These are phyloP conservation scores for Vitellaria paradoxa DNA, from an alignment of 179 eudicot genomes.

Conservation along the genomic window DNA sequence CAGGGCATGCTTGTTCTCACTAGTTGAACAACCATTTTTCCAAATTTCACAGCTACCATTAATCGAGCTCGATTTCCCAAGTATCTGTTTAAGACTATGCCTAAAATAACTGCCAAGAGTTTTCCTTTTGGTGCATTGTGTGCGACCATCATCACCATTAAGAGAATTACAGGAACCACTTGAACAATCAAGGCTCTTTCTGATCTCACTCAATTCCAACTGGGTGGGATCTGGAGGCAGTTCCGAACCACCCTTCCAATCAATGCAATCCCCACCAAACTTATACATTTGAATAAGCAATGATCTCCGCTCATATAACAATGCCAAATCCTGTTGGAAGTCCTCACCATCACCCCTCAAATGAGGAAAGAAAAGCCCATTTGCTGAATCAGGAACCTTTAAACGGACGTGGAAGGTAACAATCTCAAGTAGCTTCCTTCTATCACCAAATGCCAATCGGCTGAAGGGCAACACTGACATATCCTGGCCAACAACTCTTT, in stretches of 20 bases:
- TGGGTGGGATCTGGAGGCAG: conserved; percentile 35
- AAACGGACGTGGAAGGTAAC: conserved; percentile 54
- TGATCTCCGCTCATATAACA: conserved; percentile 45
- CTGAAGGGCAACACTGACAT: conserved; percentile 27
- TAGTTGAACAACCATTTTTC: conserved; percentile 39
- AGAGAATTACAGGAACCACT: conserved; percentile 39
- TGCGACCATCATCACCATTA: conserved; percentile 36
- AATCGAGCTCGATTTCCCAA: conserved; percentile 47
- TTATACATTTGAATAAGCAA: conserved; percentile 46
- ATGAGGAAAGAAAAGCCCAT: conserved; percentile 47
- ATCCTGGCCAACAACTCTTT: conserved; percentile 39
- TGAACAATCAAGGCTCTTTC: conserved; percentile 47
- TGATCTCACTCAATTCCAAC: conserved; percentile 48
- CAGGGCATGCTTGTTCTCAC: conserved; percentile 55
- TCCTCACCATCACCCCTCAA: conserved; percentile 35
- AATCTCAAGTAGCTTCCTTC: conserved; percentile 50
- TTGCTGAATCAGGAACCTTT: conserved; percentile 34
- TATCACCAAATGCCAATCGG: conserved; percentile 51
- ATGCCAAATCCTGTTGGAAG: conserved; percentile 25
- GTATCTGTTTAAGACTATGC: conserved; percentile 48
- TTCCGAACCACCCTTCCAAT: conserved; percentile 25
- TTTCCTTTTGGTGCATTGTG: conserved; percentile 41
- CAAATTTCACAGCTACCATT: conserved; percentile 33
- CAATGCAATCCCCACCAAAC: conserved; percentile 31
- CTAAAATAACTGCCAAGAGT: conserved; percentile 23